A percentile compares a stretch with the other conserved stretches of the same genome.
Conservation (phyloP, 2,329 filamentous ascomycete genomes). For the Emericellopsis atlantica region DNA sequence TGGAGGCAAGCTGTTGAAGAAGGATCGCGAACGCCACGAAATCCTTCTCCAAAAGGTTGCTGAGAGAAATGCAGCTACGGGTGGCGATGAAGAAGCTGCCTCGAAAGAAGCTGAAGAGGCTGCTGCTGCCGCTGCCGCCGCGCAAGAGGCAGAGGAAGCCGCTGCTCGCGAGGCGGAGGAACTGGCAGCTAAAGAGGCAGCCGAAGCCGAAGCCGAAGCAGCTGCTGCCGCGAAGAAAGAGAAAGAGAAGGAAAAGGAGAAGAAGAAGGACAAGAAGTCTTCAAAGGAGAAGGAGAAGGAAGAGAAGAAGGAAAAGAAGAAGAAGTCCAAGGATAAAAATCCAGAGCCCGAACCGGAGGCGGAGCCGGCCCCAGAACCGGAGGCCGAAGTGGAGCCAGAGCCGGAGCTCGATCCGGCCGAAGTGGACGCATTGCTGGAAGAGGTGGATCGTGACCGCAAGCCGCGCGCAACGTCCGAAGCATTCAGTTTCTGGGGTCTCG, state of each 20-base stretch:
- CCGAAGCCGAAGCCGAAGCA: slow-evolving; percentile 19
- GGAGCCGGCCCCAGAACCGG: slow-evolving; percentile 2
- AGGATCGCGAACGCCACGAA: slow-evolving; percentile 14
- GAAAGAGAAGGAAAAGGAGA: slow-evolving; percentile 18
- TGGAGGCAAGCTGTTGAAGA: slow-evolving; percentile 9
- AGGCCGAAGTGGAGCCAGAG: slow-evolving; percentile 5
- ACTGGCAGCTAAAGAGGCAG: slow-evolving; percentile 19
- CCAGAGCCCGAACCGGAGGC: slow-evolving; percentile 21
- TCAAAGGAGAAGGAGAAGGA: slow-evolving; percentile 10
- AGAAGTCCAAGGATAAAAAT: slow-evolving; percentile 10
- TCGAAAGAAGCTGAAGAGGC: slow-evolving; percentile 10
- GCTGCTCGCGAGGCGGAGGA: slow-evolving; percentile 22
- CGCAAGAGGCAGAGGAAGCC: slow-evolving; percentile 24
- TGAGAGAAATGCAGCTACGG: slow-evolving; percentile 7
- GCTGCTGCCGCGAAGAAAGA: slow-evolving; percentile 15
- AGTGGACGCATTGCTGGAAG: slow-evolving; percentile 27
- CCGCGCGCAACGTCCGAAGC: slow-evolving; percentile 20
- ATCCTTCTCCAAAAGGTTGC: slow-evolving; percentile 7
- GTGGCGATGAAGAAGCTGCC: slow-evolving; percentile 6
- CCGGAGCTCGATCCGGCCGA: slow-evolving; percentile 11
- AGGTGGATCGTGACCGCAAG: slow-evolving; percentile 6
- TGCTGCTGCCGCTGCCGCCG: slow-evolving; percentile 9
- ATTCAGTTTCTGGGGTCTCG: slow-evolving; percentile 45
- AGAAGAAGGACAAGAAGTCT: slow-evolving; percentile 14
- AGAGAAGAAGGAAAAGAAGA: slow-evolving; percentile 3